These are phyloP conservation scores for Ustilago sp. DNA, from an alignment of 1,284 basidiomycete genomes.

Conservation along the genomic window DNA sequence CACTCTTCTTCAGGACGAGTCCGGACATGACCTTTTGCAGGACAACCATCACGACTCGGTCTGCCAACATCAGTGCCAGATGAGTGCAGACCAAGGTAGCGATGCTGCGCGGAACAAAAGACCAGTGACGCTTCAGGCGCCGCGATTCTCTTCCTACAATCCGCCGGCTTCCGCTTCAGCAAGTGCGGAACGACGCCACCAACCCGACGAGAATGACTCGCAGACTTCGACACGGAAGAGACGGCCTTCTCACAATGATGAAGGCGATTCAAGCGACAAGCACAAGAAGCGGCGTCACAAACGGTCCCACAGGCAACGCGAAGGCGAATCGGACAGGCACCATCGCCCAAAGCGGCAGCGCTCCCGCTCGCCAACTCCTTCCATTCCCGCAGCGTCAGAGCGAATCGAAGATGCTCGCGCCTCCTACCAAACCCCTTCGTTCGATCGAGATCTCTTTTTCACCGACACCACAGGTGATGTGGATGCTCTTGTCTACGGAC, in stretches of 20 bases:
- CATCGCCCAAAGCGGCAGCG: neutral
- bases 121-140: neutral
- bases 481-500: conserved; percentile 20
- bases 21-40: too few species aligned
- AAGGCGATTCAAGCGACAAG: neutral
- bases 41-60: conserved; percentile 16
- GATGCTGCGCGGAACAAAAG: neutral
- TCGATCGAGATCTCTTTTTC: conserved; percentile 23
- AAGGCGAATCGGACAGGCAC: neutral
- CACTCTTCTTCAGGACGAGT: neutral
- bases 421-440: neutral
- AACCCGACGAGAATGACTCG: neutral
- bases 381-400: neutral
- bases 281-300: neutral
- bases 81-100: conserved; percentile 32
- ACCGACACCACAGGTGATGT: conserved; percentile 35
- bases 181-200: neutral
- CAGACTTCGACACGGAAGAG: neutral
- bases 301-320: neutral
- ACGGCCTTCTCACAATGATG: neutral
- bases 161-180: conserved; percentile 8
- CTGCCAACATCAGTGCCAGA: conserved; percentile 19
- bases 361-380: neutral
- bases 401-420: neutral
- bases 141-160: conserved; percentile 16